A percentile compares a stretch with the other conserved stretches of the same genome.
Evolutionary conservation across 2,329 filamentous ascomycete species (phyloP).

Genomic region (Dactylellina parvicollis): DNA sequence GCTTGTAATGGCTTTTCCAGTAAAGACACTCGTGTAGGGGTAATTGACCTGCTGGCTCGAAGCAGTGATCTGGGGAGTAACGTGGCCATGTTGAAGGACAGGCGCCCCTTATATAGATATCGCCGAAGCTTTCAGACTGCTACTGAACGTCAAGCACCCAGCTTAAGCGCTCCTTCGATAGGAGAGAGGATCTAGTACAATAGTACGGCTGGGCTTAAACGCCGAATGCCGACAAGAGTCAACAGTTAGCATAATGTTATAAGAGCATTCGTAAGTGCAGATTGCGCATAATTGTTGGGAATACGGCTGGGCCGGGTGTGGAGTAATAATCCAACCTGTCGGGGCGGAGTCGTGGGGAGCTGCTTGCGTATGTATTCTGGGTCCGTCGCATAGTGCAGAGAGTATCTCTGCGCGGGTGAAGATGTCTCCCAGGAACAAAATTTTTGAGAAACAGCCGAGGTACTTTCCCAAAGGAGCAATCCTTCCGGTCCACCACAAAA

Average conservation of each 20-base stretch:
- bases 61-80: conserved; percentile 47
- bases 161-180: conserved; percentile 28
- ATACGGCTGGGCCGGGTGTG: conserved; percentile 35
- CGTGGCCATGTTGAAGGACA: conserved; percentile 50
- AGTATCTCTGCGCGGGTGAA: background rate
- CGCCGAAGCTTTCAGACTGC: conserved; percentile 12
- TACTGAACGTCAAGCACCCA: background rate
- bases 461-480: conserved; percentile 41
- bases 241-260: conserved; percentile 32
- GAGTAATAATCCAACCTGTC: conserved; percentile 33
- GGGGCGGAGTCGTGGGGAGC: conserved; percentile 3
- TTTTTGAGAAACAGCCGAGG: conserved; percentile 33
- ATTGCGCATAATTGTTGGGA: conserved; percentile 41
- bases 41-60: conserved; percentile 29
- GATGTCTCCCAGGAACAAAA: conserved; percentile 18
- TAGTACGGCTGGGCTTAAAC: conserved; percentile 25
- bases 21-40: conserved; percentile 13
- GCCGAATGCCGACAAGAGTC: conserved; percentile 34
- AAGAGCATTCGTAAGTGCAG: conserved; percentile 1
- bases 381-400: conserved; percentile 10
- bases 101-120: conserved; percentile 40
- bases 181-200: background rate
- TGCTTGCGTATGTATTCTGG: background rate
- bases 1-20: conserved; percentile 11
- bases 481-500: conserved; percentile 12